Percentiles rank a stretch among this genome's conserved stretches.
Conservation (phyloP, 352 stramenopile species). For the Globisporangium cylindrosporum region DNA sequence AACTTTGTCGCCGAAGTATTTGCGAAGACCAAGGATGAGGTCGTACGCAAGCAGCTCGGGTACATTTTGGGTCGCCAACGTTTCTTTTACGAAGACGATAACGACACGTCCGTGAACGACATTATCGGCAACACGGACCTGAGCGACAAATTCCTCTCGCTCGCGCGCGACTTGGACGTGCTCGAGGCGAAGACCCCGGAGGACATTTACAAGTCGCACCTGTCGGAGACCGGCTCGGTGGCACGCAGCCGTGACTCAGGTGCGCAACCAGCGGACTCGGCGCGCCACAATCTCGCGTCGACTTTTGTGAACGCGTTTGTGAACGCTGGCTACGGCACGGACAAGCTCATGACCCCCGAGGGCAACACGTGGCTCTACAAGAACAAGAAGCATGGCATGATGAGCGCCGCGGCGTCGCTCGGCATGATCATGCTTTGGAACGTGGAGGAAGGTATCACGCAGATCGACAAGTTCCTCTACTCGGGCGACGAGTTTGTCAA, state of each 20-base stretch:
- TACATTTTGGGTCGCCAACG: slow-evolving; percentile 95
- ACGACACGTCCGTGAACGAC: slow-evolving; percentile 88
- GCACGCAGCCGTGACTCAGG: slow-evolving; percentile 64
- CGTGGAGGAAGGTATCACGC: slow-evolving; percentile 98
- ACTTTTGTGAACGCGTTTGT: slow-evolving; percentile 99
- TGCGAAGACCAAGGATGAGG: slow-evolving; percentile 63
- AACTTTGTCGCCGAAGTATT: slow-evolving; percentile 77
- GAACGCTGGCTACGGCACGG: slow-evolving; percentile 97
- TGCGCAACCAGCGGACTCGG: slow-evolving; percentile 92
- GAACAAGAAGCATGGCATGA: slow-evolving; percentile 99
- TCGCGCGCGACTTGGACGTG: slow-evolving; percentile 97
- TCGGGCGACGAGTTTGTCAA: slow-evolving; percentile 98
- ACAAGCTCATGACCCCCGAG: slow-evolving; percentile 94
- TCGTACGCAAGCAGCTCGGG: slow-evolving; percentile 90
- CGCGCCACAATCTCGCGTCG: slow-evolving; percentile 97
- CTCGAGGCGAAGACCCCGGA: slow-evolving; percentile 96
- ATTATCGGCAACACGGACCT: slow-evolving; percentile 97
- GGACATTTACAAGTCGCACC: slow-evolving; percentile 99
- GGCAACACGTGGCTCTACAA: slow-evolving; percentile 99
- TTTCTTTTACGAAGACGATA: slow-evolving; percentile 94
- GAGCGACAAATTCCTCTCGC: slow-evolving; percentile 94
- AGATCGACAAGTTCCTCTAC: slow-evolving; percentile 99
- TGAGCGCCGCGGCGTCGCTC: slow-evolving; percentile 96
- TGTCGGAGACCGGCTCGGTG: slow-evolving; percentile 94
- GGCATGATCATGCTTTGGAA: slow-evolving; percentile 99